Evolutionary conservation across 2,329 filamentous ascomycete genomes (phyloP), one percentile per base, ranked within the genome.

Genomic region (Fusarium mundagurra): DNA sequence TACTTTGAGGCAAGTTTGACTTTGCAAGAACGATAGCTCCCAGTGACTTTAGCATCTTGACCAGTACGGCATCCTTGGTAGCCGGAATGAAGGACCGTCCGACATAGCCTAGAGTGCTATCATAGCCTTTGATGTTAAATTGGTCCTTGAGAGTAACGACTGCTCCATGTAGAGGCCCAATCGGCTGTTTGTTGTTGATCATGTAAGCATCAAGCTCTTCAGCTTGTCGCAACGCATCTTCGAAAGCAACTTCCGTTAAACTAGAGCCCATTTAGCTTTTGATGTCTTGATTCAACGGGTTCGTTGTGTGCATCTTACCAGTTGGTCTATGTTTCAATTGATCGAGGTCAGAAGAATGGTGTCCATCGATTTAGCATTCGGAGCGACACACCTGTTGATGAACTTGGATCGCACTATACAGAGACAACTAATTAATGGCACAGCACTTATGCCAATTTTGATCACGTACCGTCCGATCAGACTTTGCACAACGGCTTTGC

Each of bases 1-100:
- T 61, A 24, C 59, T 61, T 22, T 61, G 59, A 8, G 59, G 59
- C 36, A 61, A 24, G 18, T 61, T 61, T 27, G 59, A 61, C 29
- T 61, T 61, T 27, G 59, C 59, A 3, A 61, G 20, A 24, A 61
- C 18, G 13, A 61, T n/a, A 10, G 59, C 47, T 0, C 59, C 59
- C 18, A 43, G n/a, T 13, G 47, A 61, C 9, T 55, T 61, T 6
- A 61, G 36, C 59, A 61, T 61, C 27, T 61, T 34, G 1, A 61
- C 59, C 16, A 61, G n/a, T 3, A 61, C 14, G 7, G 59, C 59
- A 7, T 61, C 47, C 3, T 55, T 11, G 3, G 16, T 20, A 16
- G 59, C 47, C 22, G 47, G 59, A 8, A n/a, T 31, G 12, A 61
- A 61, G 4, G 59, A 61, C 22, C 59, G n/a, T 4, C 59, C 59